Evolutionary conservation across 129 eudicot species (phyloP), one percentile per base, ranked within the genome.

Genomic region (Centella asiatica): DNA sequence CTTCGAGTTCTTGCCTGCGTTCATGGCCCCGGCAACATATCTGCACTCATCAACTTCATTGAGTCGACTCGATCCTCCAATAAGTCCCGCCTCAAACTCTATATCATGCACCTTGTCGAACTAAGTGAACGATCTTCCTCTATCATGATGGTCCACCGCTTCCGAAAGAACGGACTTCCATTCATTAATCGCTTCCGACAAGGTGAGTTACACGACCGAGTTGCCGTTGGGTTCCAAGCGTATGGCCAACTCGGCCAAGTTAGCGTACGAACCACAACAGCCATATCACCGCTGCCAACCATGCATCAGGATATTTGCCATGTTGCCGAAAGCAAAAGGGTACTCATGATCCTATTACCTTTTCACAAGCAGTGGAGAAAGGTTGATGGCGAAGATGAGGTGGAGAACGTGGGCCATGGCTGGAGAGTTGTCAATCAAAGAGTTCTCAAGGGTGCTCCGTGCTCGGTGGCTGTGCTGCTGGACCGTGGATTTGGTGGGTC

Each of bases 271-370:
- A 80, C 95, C 44, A 69, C 83, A 3, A 85, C 89, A 0, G 81
- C 86, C 54, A 74, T 89, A 46, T 89, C 97, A 4, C 68, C 86
- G 22, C 44, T 90, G 72, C 12, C 95, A 10, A 74, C 88, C 0
- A 85, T 90, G 97, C 97, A 90, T 67, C 86, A 85, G 70, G 97
- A 90, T 47, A 73, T 90, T 6, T 80, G 90, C 71, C 86, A 83
- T 46, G 88, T 86, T 70, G 95, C 95, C 2, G 82, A 78, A 49
- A 75, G 77, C 15, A 90, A 90, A 72, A 47, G 50, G 28, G 95
- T 76, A 56, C 77, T 80, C 32, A 72, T 85, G 88, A 72, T 85
- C 48, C 62, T 90, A 22, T 55, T 90, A 23, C 95, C 97, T 4
- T 90, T 90, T 52, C 93, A 90, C 71, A 90, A 83, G 71, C 72